Base-by-base conservation (phyloP, 2,329 filamentous ascomycete species). In the Mycosphaerelloides madeirae region DNA sequence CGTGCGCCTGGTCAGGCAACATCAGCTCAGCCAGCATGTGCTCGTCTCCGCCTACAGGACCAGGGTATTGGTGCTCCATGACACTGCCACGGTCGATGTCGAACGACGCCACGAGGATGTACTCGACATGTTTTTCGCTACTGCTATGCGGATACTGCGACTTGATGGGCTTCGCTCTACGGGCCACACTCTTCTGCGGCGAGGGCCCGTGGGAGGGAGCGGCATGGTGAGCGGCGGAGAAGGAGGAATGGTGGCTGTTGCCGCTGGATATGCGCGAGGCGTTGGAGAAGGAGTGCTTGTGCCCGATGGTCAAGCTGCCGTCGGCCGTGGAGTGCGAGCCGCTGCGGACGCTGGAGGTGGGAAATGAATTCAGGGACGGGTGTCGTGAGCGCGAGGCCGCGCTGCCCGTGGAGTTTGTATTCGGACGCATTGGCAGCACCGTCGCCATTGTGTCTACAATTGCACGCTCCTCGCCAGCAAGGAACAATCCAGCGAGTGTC, bases 11-110 rank as follows among this genome's bases (percentile, higher is more conserved):
- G 67, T 98, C 93, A 0, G 93, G 93, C 65, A 98, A 73, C 93
- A 98, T 98, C 61, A 98, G 79, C 72, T 98, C 93, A 6, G 93
- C 93, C 62, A 98, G 71, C 90, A 97, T 97, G 61, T 95, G 85
- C 71, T 98, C 93, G 64, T 98, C 91, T 25, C 93, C 91, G 39
- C 89, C 96, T 51, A 98, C 97, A 39, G 91, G 83, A 32, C 87
- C 84, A 0, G 93, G 93, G 63, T 91, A 98, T 64, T 98, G 93
- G 65, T 98, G 90, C 65, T 98, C 93, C 93, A 98, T 97, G 58
- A 96, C 83, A 36, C 91, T 91, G 3, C 93, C 93, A 41, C 87
- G 83, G 66, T 97, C 91, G 59, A 97, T 95, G 67, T 97, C 89
- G 68, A 98, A 98, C 2, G 89, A 95, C 3, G 93, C 93, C 43